Percentiles rank a stretch among this genome's conserved stretches.
Conservation (phyloP, 2,329 filamentous ascomycete genomes). For the Atkinsonella hypoxylon region DNA sequence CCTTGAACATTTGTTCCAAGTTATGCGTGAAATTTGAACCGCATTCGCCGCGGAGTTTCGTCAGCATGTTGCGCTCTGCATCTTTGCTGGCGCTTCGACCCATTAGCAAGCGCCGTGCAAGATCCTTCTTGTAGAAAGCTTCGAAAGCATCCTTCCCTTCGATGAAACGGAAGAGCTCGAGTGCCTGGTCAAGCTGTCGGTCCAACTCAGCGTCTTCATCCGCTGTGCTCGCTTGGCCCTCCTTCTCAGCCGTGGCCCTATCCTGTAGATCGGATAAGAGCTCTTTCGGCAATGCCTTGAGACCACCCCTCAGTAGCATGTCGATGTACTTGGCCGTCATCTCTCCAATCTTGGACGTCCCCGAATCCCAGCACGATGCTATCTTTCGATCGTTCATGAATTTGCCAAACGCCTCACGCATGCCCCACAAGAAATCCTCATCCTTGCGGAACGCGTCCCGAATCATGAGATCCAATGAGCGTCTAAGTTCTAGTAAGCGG, state of each 20-base stretch:
- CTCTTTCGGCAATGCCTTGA: constrained; percentile 66
- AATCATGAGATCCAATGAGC: constrained; percentile 64
- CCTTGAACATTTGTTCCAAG: constrained; percentile 98
- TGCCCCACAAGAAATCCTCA: constrained; percentile 61
- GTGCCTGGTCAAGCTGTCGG: constrained; percentile 77
- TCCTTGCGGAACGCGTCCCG: constrained; percentile 66
- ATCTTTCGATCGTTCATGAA: constrained; percentile 89
- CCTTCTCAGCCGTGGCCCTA: constrained; percentile 43
- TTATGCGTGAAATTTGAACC: constrained; percentile 93
- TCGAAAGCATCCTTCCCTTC: constrained; percentile 97
- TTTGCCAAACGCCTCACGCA: constrained; percentile 74
- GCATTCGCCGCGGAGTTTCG: constrained; percentile 84
- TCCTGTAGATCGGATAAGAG: constrained; percentile 52
- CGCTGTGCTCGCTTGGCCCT: constrained; percentile 53
- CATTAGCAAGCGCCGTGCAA: constrained; percentile 83
- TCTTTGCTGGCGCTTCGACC: constrained; percentile 86
- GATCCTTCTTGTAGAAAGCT: constrained; percentile 97
- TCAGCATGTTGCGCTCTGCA: constrained; percentile 89
- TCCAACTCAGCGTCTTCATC: constrained; percentile 92
- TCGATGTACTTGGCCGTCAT: constrained; percentile 99
- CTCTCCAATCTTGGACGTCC: constrained; percentile 89
- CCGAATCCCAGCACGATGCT: constrained; percentile 59
- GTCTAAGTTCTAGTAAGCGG: constrained; percentile 69
- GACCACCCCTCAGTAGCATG: constrained; percentile 71
- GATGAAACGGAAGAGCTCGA: constrained; percentile 94